Evolutionary conservation across 1,284 basidiomycete species (phyloP), one percentile per base, ranked within the genome.

Genomic region (Leccinum pallidistipes): DNA sequence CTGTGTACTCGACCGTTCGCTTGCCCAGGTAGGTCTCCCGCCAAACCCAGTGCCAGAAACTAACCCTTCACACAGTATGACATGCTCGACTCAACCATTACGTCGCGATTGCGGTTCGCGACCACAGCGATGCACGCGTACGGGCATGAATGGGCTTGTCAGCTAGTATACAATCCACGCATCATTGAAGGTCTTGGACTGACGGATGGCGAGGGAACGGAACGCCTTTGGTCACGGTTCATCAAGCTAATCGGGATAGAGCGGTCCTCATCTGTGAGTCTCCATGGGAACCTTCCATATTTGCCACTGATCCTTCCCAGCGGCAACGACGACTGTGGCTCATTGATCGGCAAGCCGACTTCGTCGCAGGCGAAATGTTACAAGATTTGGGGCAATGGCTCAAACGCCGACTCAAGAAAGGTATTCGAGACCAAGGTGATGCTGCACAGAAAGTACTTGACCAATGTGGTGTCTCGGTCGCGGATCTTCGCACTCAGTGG

Each of bases 1-100:
- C 0, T 81, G 80, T 67, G 74, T 78, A 1, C 58, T 79, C 0
- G 72, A 79, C 56, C 69, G 72, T 0, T 76, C 73, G 50, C 14
- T 71, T 16, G 11, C 21, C 27, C n/a, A 40, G 50, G 32, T 31
- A 45, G 5, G 43, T 45, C 9, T 21, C 18, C 43, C 5, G 16
- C 43, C 10, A 45, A 45, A 38, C 12, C 14, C 12, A 8, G 36
- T 38, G 36, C 36, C 36, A 38, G 36, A 3, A 16, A 38, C 36
- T 38, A 38, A 38, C 36, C 36, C 36, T 3, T 38, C 14, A 12
- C 9, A 45, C 10, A 45, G 43, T 45, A 18, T 58, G 2, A 51
- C 27, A 57, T 57, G 1, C 56, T 57, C 5, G 16, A 43, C n/a
- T 14, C 36, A 5, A 29, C 7, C 18, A 38, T 57, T 14, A n/a